Conservation (phyloP, 2,329 filamentous ascomycete genomes). For the Arthrocladium fulminans region DNA sequence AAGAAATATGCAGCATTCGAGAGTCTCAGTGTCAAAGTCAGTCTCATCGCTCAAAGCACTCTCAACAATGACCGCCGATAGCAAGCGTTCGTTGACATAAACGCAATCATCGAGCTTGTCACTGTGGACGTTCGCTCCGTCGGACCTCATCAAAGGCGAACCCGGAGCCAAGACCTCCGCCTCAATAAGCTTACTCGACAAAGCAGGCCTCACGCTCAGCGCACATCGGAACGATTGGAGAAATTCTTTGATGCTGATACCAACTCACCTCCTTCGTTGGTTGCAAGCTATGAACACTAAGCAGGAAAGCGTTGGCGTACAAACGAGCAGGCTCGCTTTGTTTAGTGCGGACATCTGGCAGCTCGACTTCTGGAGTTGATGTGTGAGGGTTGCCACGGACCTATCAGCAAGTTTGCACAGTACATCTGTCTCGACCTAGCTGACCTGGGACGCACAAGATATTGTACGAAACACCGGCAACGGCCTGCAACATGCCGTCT, state of each 20-base stretch:
- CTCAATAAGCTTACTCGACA: conserved; percentile 13
- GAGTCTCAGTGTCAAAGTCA: conserved; percentile 14
- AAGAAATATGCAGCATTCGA: background rate
- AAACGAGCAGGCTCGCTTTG: conserved; percentile 38
- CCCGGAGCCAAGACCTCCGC: conserved; percentile 13
- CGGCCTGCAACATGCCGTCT: conserved; percentile 39
- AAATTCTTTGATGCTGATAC: conserved; percentile 20
- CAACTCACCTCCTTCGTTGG: conserved; percentile 18
- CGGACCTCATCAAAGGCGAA: conserved; percentile 14
- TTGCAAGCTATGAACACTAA: conserved; percentile 37
- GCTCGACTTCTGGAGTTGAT: conserved; percentile 39
- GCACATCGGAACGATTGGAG: conserved; percentile 20
- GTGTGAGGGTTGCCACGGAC: conserved; percentile 40
- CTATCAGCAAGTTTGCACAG: conserved; percentile 34
- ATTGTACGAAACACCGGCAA: conserved; percentile 42
- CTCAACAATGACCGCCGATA: conserved; percentile 18
- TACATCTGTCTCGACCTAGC: conserved; percentile 41
- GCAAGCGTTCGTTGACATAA: conserved; percentile 20
- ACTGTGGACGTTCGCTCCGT: conserved; percentile 16
- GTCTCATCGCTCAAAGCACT: conserved; percentile 15
- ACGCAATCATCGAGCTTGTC: conserved; percentile 20
- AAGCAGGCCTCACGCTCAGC: conserved; percentile 17
- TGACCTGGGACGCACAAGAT: conserved; percentile 42
- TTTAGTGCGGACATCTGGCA: conserved; percentile 41
- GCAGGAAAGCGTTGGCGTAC: conserved; percentile 40